Percentiles rank a stretch among this genome's conserved stretches.
Conservation (phyloP, 257 asterid genomes). For the Nyctanthes arbortristis region DNA sequence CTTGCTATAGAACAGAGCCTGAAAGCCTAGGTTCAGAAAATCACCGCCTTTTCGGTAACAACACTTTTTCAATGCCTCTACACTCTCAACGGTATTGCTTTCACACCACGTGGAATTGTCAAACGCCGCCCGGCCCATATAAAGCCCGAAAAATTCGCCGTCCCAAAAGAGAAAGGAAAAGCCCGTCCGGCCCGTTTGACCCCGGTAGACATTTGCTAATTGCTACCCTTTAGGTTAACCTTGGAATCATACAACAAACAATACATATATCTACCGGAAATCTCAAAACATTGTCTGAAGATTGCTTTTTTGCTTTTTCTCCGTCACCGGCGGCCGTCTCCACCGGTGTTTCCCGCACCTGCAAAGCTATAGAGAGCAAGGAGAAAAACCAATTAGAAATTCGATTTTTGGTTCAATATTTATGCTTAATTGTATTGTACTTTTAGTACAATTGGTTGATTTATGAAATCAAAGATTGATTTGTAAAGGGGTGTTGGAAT, state of each 20-base stretch:
- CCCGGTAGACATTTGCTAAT: neutral
- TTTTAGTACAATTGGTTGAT: neutral
- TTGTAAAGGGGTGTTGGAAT: conserved; percentile 25
- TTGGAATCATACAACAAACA: neutral
- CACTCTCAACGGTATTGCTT: too few relatives aligned
- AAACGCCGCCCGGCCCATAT: too few relatives aligned
- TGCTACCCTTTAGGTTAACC: too few relatives aligned
- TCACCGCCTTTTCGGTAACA: too few relatives aligned
- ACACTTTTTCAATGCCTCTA: too few relatives aligned
- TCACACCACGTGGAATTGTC: too few relatives aligned
- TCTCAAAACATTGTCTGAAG: conserved; percentile 6
- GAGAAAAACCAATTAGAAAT: neutral
- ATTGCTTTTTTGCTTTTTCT: conserved; percentile 28
- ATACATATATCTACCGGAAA: conserved; percentile 15
- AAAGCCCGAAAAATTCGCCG: too few relatives aligned
- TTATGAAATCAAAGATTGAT: conserved; percentile 9
- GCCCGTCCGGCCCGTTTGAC: neutral
- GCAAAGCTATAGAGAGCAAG: neutral
- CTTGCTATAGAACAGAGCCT: too few relatives aligned
- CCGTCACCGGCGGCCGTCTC: conserved; percentile 33
- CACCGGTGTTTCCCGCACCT: neutral
- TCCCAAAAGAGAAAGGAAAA: neutral
- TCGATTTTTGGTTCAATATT: neutral
- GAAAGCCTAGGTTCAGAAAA: too few relatives aligned
- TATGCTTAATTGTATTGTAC: neutral